phyloP scores from a whole-genome alignment of 768 basidiomycete genomes.

The Podaxis rugospora region DNA sequence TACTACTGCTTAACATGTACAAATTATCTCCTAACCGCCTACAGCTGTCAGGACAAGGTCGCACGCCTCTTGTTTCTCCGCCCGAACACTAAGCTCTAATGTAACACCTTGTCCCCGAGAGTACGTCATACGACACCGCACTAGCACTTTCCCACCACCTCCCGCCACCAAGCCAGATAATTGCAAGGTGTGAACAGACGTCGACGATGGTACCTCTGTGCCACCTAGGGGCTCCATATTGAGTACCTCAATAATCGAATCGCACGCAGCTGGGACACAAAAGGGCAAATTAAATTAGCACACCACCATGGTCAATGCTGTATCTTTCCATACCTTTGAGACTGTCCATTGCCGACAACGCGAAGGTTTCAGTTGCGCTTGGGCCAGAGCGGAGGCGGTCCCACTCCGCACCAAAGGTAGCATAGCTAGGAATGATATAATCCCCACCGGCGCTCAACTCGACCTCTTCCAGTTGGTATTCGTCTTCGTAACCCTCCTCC shows the following conservation, averaged over 20 bases:
- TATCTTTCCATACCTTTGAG: constrained; percentile 70
- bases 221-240: constrained; percentile 98
- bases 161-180: constrained; percentile 87
- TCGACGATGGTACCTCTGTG: constrained; percentile 73
- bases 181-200: constrained; percentile 91
- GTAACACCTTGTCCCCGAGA: constrained; percentile 88
- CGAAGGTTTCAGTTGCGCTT: constrained; percentile 87
- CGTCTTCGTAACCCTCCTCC: constrained; percentile 98
- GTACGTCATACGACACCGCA: constrained; percentile 93
- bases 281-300: constrained; percentile 14
- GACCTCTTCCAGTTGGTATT: constrained; percentile 95
- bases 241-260: constrained; percentile 92
- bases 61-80: constrained; percentile 85
- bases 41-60: constrained; percentile 89
- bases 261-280: constrained; percentile 74
- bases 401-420: constrained; percentile 92
- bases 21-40: constrained; percentile 42
- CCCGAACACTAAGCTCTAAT: constrained; percentile 85
- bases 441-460: constrained; percentile 90
- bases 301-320: background rate
- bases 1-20: background rate
- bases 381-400: constrained; percentile 80
- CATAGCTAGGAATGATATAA: constrained; percentile 94
- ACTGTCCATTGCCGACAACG: constrained; percentile 86
- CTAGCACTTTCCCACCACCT: constrained; percentile 94